Base-by-base conservation (phyloP, 768 basidiomycete species). In the Tricholoma sp. region DNA sequence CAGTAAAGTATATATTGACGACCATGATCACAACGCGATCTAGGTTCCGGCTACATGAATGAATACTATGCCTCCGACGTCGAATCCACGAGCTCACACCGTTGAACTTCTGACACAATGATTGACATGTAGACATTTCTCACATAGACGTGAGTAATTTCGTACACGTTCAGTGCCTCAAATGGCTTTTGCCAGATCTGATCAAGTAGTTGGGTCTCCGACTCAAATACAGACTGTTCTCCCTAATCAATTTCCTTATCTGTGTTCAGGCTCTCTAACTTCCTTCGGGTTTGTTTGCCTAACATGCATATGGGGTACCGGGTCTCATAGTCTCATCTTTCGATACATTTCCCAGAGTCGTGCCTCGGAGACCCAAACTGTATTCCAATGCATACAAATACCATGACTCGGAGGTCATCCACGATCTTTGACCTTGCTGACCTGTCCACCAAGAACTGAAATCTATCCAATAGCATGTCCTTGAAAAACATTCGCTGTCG, bases 401-500 rank as follows among this genome's bases (percentile, higher is more conserved):
- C 66, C 55, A 62, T 59, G 46, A n/a, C n/a, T n/a, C n/a, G n/a
- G n/a, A 46, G 24, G 16, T 41, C 31, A 54, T 52, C 54, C 58
- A 45, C 31, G 34, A 55, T 56, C n/a, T n/a, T n/a, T 60, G 56
- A 59, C 49, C 53, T 34, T 59, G 59, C 51, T 52, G 59, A 55
- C 61, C 57, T 60, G 56, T 52, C 60, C 60, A 55, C 56, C 58
- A 54, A 55, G 29, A 46, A 41, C 50, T 21, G 37, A 51, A 51
- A 50, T 56, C 51, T 55, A 43, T 56, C 27, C 35, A 55, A 34
- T 52, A 72, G n/a, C n/a, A n/a, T 73, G 73, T 71, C 73, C 46
- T 63, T 71, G 51, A 67, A 72, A 62, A 54, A 59, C 50, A 39
- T 66, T 35, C 45, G 64, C 37, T 67, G 67, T 34, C 67, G 69